Evolutionary conservation across 768 basidiomycete species (phyloP).

Genomic region (Russula griseocarnosa): DNA sequence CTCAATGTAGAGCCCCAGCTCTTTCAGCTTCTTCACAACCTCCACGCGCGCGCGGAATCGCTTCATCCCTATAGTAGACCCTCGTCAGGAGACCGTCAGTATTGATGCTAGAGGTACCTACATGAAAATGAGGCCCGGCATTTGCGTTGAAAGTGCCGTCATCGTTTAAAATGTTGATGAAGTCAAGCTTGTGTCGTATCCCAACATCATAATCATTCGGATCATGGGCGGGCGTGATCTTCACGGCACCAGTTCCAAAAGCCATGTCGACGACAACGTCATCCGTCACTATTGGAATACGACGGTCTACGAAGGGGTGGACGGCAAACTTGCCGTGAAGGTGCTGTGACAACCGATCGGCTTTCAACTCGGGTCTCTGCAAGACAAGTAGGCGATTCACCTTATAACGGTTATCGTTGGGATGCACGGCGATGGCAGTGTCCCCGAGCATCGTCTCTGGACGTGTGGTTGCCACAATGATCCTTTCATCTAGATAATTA

Average conservation of each 20-base stretch:
- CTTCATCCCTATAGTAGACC: slow-evolving; percentile 75
- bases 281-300: slow-evolving; percentile 85
- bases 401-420: slow-evolving; percentile 85
- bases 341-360: slow-evolving; percentile 45
- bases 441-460: slow-evolving; percentile 99
- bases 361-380: not conserved
- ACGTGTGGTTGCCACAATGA: slow-evolving; percentile 88
- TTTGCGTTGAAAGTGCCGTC: slow-evolving; percentile 94
- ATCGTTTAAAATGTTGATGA: slow-evolving; percentile 93
- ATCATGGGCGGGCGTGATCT: slow-evolving; percentile 98
- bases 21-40: slow-evolving; percentile 80
- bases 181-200: slow-evolving; percentile 77
- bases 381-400: slow-evolving; percentile 35
- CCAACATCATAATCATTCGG: slow-evolving; percentile 97
- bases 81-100: not conserved
- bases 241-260: slow-evolving; percentile 97
- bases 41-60: slow-evolving; percentile 88
- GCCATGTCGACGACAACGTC: slow-evolving; percentile 83
- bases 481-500: slow-evolving; percentile 63
- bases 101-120: slow-evolving; percentile 30
- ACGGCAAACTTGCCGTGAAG: slow-evolving; percentile 88
- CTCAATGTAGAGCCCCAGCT: slow-evolving; percentile 80
- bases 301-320: slow-evolving; percentile 86
- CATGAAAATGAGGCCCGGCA: slow-evolving; percentile 75
- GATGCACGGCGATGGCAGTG: slow-evolving; percentile 95